Conservation (phyloP, 495 filamentous ascomycete genomes). For the Penicillium subrubescens region DNA sequence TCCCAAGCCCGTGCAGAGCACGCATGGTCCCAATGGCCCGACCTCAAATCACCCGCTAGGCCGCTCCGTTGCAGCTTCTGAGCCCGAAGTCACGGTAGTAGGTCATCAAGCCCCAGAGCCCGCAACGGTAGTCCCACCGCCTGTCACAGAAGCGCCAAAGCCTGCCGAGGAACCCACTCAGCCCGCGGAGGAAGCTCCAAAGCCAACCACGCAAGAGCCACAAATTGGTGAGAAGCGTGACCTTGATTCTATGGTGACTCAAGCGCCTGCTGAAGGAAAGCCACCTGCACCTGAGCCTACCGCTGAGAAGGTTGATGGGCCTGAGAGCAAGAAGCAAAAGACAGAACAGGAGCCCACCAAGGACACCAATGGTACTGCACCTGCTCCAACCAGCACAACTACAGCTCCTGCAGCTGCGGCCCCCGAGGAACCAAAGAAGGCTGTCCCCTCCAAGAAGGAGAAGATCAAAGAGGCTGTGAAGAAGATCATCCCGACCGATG, state of each 20-base stretch:
- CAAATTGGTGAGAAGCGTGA: slow-evolving; percentile 37
- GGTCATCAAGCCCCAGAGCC: background rate
- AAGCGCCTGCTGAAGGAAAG: background rate
- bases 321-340: slow-evolving; percentile 36
- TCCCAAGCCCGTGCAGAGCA: slow-evolving; percentile 6
- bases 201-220: slow-evolving; percentile 15
- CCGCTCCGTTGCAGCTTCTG: slow-evolving; percentile 13
- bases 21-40: slow-evolving; percentile 3
- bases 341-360: slow-evolving; percentile 18
- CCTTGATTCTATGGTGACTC: slow-evolving; percentile 22
- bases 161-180: slow-evolving; percentile 5
- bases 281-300: slow-evolving; percentile 9
- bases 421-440: slow-evolving; percentile 33
- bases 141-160: slow-evolving; percentile 2
- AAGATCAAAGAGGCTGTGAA: slow-evolving; percentile 38
- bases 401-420: slow-evolving; percentile 4
- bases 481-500: slow-evolving; percentile 36
- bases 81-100: slow-evolving; percentile 8
- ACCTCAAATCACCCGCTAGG: slow-evolving; percentile 9
- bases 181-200: slow-evolving; percentile 18
- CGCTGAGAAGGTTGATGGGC: slow-evolving; percentile 19
- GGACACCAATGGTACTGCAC: slow-evolving; percentile 17
- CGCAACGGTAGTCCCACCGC: background rate
- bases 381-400: background rate
- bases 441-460: slow-evolving; percentile 38